phyloP scores from a whole-genome alignment of 2,329 filamentous ascomycete species.

The Cladosporium sp. region DNA sequence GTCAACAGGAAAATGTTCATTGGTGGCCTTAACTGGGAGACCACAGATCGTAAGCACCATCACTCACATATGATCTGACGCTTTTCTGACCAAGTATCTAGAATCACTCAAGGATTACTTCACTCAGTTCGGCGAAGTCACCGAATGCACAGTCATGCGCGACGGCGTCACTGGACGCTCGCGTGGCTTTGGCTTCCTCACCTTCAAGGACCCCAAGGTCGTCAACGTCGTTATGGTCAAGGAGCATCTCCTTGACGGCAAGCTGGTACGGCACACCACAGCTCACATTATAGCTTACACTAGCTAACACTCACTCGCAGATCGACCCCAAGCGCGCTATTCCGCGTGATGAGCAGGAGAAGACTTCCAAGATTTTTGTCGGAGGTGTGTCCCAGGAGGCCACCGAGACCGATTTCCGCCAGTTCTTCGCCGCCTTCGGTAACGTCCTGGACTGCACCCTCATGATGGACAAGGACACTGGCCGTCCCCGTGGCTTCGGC shows the following conservation, averaged over 20 bases:
- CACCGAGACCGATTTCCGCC: slow-evolving; percentile 89
- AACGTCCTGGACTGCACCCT: slow-evolving; percentile 94
- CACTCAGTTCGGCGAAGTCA: slow-evolving; percentile 92
- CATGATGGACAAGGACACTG: slow-evolving; percentile 99
- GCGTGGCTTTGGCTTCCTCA: slow-evolving; percentile 93
- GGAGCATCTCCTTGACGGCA: slow-evolving; percentile 95
- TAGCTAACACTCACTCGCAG: slow-evolving; percentile 43
- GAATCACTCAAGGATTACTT: slow-evolving; percentile 76
- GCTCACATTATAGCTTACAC: background rate
- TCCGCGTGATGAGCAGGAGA: slow-evolving; percentile 93
- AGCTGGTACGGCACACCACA: slow-evolving; percentile 66
- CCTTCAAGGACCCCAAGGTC: slow-evolving; percentile 94
- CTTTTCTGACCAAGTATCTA: background rate
- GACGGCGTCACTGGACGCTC: slow-evolving; percentile 91
- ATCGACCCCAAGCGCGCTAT: slow-evolving; percentile 98
- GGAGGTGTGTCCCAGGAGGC: slow-evolving; percentile 96
- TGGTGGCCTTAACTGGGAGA: slow-evolving; percentile 97
- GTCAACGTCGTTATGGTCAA: slow-evolving; percentile 99
- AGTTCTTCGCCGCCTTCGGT: slow-evolving; percentile 95
- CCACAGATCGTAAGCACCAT: slow-evolving; percentile 76
- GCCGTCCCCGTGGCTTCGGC: slow-evolving; percentile 90
- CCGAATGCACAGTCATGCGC: slow-evolving; percentile 98
- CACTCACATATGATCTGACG: background rate
- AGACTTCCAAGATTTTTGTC: slow-evolving; percentile 97
- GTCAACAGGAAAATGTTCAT: slow-evolving; percentile 96